Conservation (phyloP, 169 alveolate species). For the Theileria annulata region DNA sequence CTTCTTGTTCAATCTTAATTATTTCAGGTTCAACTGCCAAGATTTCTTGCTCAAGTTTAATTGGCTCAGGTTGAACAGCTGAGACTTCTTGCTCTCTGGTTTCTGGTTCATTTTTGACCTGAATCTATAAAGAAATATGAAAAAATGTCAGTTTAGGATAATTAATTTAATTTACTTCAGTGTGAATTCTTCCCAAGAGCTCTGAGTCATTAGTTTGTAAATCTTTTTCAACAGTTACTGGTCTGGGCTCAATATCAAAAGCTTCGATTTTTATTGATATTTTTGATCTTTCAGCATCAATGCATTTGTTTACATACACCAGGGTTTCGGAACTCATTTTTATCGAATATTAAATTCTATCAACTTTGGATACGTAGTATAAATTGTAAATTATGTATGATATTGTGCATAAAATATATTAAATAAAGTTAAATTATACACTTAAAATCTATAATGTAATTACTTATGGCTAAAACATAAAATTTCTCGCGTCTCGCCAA, state of each 20-base stretch:
- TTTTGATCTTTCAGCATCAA: constrained; percentile 6
- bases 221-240: constrained; percentile 3
- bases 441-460: background rate
- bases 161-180: background rate
- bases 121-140: background rate
- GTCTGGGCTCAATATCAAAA: background rate
- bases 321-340: background rate
- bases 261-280: background rate
- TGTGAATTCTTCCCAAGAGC: background rate
- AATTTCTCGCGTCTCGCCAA: background rate
- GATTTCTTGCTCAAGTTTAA: background rate
- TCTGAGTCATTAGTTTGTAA: constrained; percentile 8
- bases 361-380: background rate
- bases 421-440: background rate
- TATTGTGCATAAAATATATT: no score
- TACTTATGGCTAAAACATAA: background rate
- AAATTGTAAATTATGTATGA: no score
- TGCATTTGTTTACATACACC: background rate
- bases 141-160: no score
- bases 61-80: background rate
- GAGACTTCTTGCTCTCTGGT: background rate
- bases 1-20: no score
- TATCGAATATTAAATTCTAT: no score
- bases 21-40: background rate
- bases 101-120: background rate